Evolutionary conservation across 2,329 filamentous ascomycete species (phyloP).

Genomic region (Chaetomiaceae sp.): DNA sequence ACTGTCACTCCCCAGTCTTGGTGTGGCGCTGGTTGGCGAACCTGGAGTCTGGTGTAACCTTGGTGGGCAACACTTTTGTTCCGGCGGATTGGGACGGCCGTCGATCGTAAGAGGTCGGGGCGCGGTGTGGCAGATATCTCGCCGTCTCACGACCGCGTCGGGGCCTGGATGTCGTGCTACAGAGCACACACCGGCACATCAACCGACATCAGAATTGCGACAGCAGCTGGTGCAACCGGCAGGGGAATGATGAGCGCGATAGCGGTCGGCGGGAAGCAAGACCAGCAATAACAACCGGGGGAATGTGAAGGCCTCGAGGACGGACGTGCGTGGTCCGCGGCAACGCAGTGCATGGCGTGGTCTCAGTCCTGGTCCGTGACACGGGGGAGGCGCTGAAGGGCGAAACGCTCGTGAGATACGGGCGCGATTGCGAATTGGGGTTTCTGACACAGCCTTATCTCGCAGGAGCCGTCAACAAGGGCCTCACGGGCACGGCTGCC

Average conservation of each 20-base stretch:
- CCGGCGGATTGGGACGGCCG: conserved; percentile 13
- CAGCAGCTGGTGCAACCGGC: background rate
- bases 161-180: conserved; percentile 15
- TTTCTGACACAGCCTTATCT: conserved; percentile 9
- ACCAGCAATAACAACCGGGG: too few species aligned
- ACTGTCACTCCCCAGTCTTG: too few species aligned
- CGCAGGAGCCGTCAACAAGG: conserved; percentile 9
- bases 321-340: background rate
- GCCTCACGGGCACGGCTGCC: too few species aligned
- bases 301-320: background rate
- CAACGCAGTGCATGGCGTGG: too few species aligned
- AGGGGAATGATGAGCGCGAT: background rate
- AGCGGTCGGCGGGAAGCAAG: background rate
- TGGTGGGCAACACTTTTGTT: background rate
- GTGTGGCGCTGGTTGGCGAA: background rate
- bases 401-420: background rate
- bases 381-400: background rate
- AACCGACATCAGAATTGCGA: conserved; percentile 2
- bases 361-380: background rate
- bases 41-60: background rate
- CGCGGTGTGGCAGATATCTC: conserved; percentile 13
- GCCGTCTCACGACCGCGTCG: conserved; percentile 2
- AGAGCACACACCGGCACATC: conserved; percentile 19
- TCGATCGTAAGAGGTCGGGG: conserved; percentile 11
- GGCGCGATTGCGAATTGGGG: background rate